Base-by-base conservation (phyloP, 352 stramenopile genomes). In the Thraustotheca clavata region DNA sequence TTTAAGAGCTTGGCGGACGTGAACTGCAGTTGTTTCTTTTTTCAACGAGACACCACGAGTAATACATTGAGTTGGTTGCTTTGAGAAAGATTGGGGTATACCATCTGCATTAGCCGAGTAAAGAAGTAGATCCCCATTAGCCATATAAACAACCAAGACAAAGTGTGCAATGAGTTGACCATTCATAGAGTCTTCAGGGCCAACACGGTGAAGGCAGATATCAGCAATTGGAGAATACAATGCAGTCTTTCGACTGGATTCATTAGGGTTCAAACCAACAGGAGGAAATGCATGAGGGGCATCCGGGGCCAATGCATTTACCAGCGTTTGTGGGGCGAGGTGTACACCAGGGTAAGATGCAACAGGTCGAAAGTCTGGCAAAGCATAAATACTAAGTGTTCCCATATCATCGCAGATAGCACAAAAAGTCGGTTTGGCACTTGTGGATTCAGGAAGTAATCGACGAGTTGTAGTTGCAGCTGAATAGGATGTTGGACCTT, bases 191-290 rank as follows among this genome's bases (percentile, higher is more conserved):
- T 94, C 85, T 38, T 76, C 87, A 7, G 85, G 83, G 7, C 85
- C 85, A 4, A 94, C 72, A 20, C 85, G 80, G 54, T 91, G 83
- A 47, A 94, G 89, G 3, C 77, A 72, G 34, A 94, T 89, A 43
- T 94, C 85, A 14, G 85, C 85, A 29, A 94, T 79, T 0, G 85
- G 85, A 0, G 85, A 91, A 62, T 91, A 88, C 54, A 89, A 77
- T 5, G 81, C 86, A 22, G 90, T 91, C 60, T 89, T 88, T 59
- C 89, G 89, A 22, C 79, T 75, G 0, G 79, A 79, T 31, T 94
- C 81, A 32, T 89, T 92, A 4, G 80, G 79, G 12, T 76, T 88
- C 24, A 94, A 73, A 16, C 85, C 85, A 11, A 94, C 72, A 22
- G 74, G 68, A 4, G 85, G 85, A 4, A 54, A 65, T 4, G 22